Conservation (phyloP, 2,329 filamentous ascomycete species). For the Cladosporium sp. region DNA sequence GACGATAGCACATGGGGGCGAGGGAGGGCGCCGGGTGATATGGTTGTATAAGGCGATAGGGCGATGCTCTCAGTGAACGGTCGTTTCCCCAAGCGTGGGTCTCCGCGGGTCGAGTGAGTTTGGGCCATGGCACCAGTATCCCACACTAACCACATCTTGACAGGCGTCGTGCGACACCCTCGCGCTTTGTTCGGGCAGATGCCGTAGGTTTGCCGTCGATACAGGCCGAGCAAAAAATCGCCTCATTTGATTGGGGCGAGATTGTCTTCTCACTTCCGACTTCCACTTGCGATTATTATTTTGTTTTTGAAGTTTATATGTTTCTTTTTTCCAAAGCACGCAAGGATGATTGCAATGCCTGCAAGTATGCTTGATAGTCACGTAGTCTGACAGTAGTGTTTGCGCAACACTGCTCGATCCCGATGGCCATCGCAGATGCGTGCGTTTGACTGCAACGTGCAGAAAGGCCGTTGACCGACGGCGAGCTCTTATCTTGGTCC, state of each 20-base stretch:
- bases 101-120: slow-evolving; percentile 10
- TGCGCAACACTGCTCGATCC: not conserved
- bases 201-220: slow-evolving; percentile 6
- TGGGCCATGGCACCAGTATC: slow-evolving; percentile 1
- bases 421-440: not conserved
- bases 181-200: slow-evolving; percentile 10
- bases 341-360: not conserved
- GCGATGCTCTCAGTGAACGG: slow-evolving; percentile 11
- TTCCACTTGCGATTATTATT: not conserved
- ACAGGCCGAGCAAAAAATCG: not conserved
- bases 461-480: slow-evolving; percentile 10
- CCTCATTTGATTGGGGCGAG: not conserved
- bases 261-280: not conserved
- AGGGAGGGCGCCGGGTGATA: slow-evolving; percentile 11
- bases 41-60: slow-evolving; percentile 13
- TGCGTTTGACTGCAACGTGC: slow-evolving; percentile 3
- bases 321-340: not conserved
- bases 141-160: slow-evolving; percentile 3
- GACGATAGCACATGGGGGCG: not conserved
- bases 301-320: not conserved
- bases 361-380: not conserved
- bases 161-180: slow-evolving; percentile 12
- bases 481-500: slow-evolving; percentile 5
- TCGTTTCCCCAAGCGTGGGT: slow-evolving; percentile 12
- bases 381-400: too few species aligned